Evolutionary conservation across 1,139 yeast species (phyloP), one percentile per base, ranked within the genome.

Genomic region (Candida dubliniensis): DNA sequence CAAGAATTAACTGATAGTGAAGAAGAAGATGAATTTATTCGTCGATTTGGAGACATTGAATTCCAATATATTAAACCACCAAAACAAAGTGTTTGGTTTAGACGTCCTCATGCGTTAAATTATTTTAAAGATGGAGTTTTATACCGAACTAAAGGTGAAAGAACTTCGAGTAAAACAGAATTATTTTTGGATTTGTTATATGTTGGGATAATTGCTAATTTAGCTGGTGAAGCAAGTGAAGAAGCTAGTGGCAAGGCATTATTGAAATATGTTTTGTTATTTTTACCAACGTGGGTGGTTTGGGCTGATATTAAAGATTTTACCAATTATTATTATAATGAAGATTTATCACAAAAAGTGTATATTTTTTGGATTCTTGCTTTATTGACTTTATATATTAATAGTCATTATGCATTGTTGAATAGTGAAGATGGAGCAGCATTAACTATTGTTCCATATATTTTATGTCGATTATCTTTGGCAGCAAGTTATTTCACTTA

Each of bases 231-330:
- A 37, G 85, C 84, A 0, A 69, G 78, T 11, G 79, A 75, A 46
- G 59, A 71, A 18, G 82, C 83, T 14, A 60, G 72, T 32, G 82
- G 82, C 31, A 59, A 57, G 3, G 65, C 81, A 0, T 60, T 81
- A 24, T 60, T 78, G 38, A 71, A 73, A 51, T 82, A 80, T 52
- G 51, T 79, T 10, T 55, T 82, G 36, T 60, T 80, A 4, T 82
- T 82, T 48, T 48, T 77, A 14, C 87, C 86, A 0, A 74, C 81
- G 11, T 82, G 82, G 79, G 76, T 75, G 24, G 77, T 82, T 24
- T 82, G 88, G 87, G 65, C 76, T 29, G 87, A 82, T 54, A 67
- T 82, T 47, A 79, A 81, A 54, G 87, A 82, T 49, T 75, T 81
- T 52, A 79, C 81, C 69, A 81, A 82, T 58, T 81, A 81, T 56